These are phyloP conservation scores for Syzygium malaccense DNA, from an alignment of 441 rosid genomes.

Conservation along the genomic window DNA sequence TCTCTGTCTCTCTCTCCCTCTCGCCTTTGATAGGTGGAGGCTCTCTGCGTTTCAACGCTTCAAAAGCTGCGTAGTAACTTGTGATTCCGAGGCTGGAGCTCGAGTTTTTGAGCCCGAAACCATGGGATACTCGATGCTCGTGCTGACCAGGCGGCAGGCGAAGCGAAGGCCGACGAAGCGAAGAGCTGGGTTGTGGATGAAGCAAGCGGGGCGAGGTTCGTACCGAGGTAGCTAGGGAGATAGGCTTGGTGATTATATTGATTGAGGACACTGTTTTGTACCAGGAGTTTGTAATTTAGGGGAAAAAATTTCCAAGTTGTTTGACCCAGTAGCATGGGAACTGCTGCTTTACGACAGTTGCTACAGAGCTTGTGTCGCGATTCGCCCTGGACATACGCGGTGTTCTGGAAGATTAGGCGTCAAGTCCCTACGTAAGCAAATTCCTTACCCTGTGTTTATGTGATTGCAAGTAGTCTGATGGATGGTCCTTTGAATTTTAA, in stretches of 20 bases:
- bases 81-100: background rate
- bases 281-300: slow-evolving; percentile 2
- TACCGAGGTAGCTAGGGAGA: slow-evolving; percentile 47
- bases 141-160: slow-evolving; percentile 38
- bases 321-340: slow-evolving; percentile 29
- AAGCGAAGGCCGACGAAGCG: slow-evolving; percentile 38
- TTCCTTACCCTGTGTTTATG: background rate
- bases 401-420: slow-evolving; percentile 49
- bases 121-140: slow-evolving; percentile 25
- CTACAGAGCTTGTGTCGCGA: slow-evolving; percentile 37
- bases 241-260: background rate
- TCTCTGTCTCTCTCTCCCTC: background rate
- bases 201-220: slow-evolving; percentile 61
- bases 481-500: background rate
- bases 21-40: background rate
- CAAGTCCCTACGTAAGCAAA: slow-evolving; percentile 38
- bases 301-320: background rate
- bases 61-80: background rate
- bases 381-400: slow-evolving; percentile 54
- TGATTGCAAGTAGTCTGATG: background rate
- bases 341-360: slow-evolving; percentile 35
- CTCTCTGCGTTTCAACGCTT: background rate
- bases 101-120: background rate
- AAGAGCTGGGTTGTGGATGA: slow-evolving; percentile 42
- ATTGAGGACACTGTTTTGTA: background rate